Conservation (phyloP, 371 early-diverging fungal species). For the Mortierella sp. region DNA sequence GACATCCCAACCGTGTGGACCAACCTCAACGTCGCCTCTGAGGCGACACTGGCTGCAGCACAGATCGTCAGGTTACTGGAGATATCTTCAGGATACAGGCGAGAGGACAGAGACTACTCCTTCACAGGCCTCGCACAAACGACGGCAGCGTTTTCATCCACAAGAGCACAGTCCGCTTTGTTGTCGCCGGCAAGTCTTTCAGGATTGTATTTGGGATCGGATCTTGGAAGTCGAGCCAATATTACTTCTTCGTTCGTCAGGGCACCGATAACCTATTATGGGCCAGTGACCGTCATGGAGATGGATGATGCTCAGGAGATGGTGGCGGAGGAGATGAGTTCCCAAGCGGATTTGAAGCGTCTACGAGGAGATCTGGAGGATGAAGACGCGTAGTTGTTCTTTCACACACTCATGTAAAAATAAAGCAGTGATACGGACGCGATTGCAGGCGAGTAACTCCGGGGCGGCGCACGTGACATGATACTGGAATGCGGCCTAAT, state of each 20-base stretch:
- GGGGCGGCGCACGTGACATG: neutral
- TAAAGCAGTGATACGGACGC: neutral
- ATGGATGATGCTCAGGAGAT: neutral
- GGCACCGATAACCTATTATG: slow-evolving; percentile 16
- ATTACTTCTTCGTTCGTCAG: slow-evolving; percentile 12
- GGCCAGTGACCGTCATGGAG: slow-evolving; percentile 1
- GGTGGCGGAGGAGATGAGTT: no score
- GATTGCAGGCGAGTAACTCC: neutral
- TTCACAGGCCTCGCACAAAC: slow-evolving; percentile 3
- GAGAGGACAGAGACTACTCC: neutral
- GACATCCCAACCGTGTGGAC: slow-evolving; percentile 45
- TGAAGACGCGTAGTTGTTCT: neutral
- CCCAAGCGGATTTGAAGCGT: neutral
- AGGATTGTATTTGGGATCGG: slow-evolving; percentile 15
- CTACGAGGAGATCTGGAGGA: neutral
- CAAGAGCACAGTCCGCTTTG: neutral
- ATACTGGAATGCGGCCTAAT: neutral
- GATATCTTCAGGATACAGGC: slow-evolving; percentile 32
- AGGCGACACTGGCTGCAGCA: slow-evolving; percentile 29
- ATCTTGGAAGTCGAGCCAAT: slow-evolving; percentile 23
- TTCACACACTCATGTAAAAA: neutral
- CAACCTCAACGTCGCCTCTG: slow-evolving; percentile 24
- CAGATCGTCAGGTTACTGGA: slow-evolving; percentile 43
- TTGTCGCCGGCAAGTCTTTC: neutral
- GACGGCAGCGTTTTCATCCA: neutral